Conservation (phyloP, 2,329 filamentous ascomycete genomes). For the Trichoderma sp. region DNA sequence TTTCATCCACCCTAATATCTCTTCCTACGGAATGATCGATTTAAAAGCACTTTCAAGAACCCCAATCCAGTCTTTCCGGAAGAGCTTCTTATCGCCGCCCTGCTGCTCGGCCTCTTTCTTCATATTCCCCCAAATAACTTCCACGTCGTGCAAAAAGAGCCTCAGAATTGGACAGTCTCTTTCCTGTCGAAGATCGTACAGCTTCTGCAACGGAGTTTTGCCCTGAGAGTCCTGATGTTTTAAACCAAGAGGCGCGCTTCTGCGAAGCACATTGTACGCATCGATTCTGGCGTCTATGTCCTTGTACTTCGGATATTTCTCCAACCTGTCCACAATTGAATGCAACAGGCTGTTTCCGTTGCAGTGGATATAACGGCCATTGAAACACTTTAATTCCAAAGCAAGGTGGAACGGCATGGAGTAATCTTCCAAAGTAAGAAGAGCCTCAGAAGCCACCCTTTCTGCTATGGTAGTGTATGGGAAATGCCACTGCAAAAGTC, state of each 20-base stretch:
- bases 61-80: no score
- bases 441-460: neutral
- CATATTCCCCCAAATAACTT: neutral
- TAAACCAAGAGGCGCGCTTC: neutral
- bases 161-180: neutral
- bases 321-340: conserved; percentile 13
- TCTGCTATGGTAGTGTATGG: neutral
- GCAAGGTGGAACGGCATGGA: neutral
- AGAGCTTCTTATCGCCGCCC: no score
- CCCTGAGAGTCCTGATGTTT: neutral
- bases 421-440: neutral
- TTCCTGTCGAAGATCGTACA: neutral
- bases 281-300: neutral
- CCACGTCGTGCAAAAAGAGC: neutral
- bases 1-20: neutral
- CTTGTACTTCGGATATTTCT: neutral
- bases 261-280: neutral
- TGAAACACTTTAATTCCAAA: neutral
- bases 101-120: neutral
- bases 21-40: neutral
- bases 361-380: neutral
- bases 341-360: conserved; percentile 15
- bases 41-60: neutral
- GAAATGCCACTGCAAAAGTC: neutral
- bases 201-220: neutral